Conservation (phyloP, 805 yeast species). For the Candida sonorensis region DNA sequence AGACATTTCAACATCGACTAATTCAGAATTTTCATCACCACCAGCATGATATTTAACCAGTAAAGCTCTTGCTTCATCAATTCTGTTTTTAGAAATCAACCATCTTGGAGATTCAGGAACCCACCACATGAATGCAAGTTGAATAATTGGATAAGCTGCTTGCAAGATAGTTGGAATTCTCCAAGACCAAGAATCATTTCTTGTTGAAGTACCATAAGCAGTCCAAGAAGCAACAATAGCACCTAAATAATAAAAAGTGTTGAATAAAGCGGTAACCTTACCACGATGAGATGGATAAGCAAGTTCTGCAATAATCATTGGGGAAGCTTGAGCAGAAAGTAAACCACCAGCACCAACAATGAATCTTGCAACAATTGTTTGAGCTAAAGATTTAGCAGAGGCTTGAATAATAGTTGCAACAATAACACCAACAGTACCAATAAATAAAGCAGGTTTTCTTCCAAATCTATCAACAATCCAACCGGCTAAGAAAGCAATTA, state of each 20-base stretch:
- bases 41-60: conserved; percentile 33
- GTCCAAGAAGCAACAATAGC: conserved; percentile 42
- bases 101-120: conserved; percentile 41
- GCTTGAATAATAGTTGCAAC: conserved; percentile 51
- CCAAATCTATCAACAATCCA: conserved; percentile 44
- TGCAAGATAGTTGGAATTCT: conserved; percentile 49
- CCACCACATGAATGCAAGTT: conserved; percentile 27
- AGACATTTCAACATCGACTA: conserved; percentile 30
- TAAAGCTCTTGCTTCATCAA: conserved; percentile 26
- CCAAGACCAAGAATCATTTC: conserved; percentile 37
- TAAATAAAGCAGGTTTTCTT: conserved; percentile 47
- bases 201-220: conserved; percentile 33
- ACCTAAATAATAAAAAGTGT: conserved; percentile 40
- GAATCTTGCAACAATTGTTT: conserved; percentile 39
- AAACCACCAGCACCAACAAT: conserved; percentile 42
- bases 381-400: conserved; percentile 28
- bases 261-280: conserved; percentile 37
- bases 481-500: conserved; percentile 20
- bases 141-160: conserved; percentile 39
- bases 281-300: conserved; percentile 41
- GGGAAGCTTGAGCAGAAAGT: conserved; percentile 36
- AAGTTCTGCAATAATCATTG: conserved; percentile 43
- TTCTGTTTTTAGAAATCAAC: conserved; percentile 29
- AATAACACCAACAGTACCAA: conserved; percentile 47
- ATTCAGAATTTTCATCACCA: conserved; percentile 22